Percentiles rank a stretch among this genome's conserved stretches.
Evolutionary conservation across 352 stramenopile species (phyloP).

Genomic region (Hyaloperonospora brassicae): DNA sequence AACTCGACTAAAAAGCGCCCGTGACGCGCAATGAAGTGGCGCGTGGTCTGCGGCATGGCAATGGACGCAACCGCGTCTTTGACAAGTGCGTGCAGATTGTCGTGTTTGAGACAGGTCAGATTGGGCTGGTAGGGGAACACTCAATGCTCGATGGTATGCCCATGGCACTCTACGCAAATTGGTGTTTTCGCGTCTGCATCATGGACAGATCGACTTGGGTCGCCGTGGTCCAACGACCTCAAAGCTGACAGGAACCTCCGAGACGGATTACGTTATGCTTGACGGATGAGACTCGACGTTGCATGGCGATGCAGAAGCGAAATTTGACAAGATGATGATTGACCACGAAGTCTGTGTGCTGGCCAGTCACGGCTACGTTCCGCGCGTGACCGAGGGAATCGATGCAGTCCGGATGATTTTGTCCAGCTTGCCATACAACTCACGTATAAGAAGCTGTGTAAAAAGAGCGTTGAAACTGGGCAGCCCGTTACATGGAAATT

Average conservation of each 20-base stretch:
- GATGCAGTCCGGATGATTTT: slow-evolving; percentile 91
- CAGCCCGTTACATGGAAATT: too few relatives aligned
- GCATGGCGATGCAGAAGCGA: slow-evolving; percentile 49
- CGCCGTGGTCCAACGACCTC: slow-evolving; percentile 31
- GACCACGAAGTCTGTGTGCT: slow-evolving; percentile 86
- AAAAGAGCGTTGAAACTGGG: too few relatives aligned
- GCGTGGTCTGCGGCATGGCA: slow-evolving; percentile 65
- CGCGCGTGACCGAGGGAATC: slow-evolving; percentile 81
- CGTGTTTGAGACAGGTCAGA: slow-evolving; percentile 93
- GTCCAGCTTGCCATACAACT: slow-evolving; percentile 94
- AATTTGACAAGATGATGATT: slow-evolving; percentile 60
- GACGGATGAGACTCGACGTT: slow-evolving; percentile 33
- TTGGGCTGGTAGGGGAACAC: slow-evolving; percentile 90
- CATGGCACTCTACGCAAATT: slow-evolving; percentile 65
- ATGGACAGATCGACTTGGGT: slow-evolving; percentile 46
- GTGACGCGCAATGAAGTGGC: slow-evolving; percentile 59
- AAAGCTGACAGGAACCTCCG: slow-evolving; percentile 29
- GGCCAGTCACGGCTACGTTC: slow-evolving; percentile 86
- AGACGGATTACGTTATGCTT: slow-evolving; percentile 50
- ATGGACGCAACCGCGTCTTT: slow-evolving; percentile 92
- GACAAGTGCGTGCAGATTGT: slow-evolving; percentile 97
- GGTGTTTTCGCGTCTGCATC: slow-evolving; percentile 48
- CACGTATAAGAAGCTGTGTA: slow-evolving; percentile 74
- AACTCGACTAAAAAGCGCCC: slow-evolving; percentile 55
- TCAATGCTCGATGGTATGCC: slow-evolving; percentile 86